Base-by-base conservation (phyloP, 139 green algal genomes). In the Dunaliella primolecta region DNA sequence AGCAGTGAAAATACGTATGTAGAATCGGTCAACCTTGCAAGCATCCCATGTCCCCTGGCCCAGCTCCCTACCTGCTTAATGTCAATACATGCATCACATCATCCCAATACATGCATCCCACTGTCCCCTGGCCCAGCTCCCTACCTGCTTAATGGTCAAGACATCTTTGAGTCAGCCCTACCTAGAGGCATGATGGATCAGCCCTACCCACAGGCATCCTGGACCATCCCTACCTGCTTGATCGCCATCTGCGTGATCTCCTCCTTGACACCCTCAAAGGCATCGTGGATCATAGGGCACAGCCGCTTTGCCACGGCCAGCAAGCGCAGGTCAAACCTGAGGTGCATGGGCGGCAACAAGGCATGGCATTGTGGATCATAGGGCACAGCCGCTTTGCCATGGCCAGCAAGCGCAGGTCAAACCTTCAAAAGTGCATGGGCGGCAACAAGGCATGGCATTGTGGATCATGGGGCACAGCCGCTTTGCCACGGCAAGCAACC, bases 261-360 rank as follows among this genome's bases (percentile, higher is more conserved):
- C 75, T 86, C 75, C 81, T 86, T 88, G 3, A 88, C 75, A 36
- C 37, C 46, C 36, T 81, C 31, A 57, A 88, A 88, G 46, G 57
- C 71, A 55, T 88, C 86, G 7, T 86, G 78, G 36, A 92, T 87
- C 74, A 89, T 79, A 33, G 86, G 89, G 2, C 71, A 79, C 77
- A 92, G 86, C 80, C 88, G 88, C 38, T 87, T 55, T 2, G 87
- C 89, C 23, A 92, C 91, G 1, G 87, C 87, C 86, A 94, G 81
- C 86, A 94, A 81, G 2, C 91, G 86, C 81, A 82, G 78, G 82
- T 94, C 91, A 36, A 82, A 91, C 64, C 85, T 83, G 71, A 35
- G 33, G 77, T n/a, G n/a, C n/a, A n/a, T n/a, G n/a, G n/a, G n/a
- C 7, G 30, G 56, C 56, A 23, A 72, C n/a, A n/a, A n/a, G n/a